A percentile compares a stretch with the other conserved stretches of the same genome.
These are phyloP conservation scores for Ophiostoma australiae DNA, from an alignment of 2,329 filamentous ascomycete species.

Conservation along the genomic window DNA sequence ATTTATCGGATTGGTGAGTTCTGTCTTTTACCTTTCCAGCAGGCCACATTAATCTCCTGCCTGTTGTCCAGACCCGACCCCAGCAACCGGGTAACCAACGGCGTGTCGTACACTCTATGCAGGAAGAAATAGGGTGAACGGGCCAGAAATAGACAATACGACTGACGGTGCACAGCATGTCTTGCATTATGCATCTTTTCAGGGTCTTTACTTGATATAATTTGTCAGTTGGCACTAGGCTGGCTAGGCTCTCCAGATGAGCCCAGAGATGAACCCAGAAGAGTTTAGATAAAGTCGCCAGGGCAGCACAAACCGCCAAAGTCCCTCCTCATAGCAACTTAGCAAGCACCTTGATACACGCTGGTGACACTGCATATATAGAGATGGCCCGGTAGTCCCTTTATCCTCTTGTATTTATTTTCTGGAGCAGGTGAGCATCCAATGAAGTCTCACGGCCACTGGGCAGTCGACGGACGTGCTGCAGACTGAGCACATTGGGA, in stretches of 20 bases:
- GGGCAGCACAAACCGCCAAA: neutral
- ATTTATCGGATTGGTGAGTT: neutral
- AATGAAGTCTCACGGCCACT: neutral
- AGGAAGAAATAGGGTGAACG: neutral
- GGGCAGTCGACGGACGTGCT: neutral
- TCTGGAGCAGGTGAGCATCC: neutral
- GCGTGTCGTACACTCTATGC: conserved; percentile 2
- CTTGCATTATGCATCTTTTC: neutral
- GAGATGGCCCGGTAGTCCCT: neutral
- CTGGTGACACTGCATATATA: conserved; percentile 2
- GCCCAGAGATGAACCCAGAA: neutral
- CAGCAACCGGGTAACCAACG: neutral
- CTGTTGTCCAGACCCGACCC: neutral
- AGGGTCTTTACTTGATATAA: neutral
- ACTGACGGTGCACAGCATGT: neutral
- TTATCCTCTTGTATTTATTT: neutral
- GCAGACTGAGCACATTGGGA: conserved; percentile 3
- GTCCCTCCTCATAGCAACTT: neutral
- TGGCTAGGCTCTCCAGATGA: neutral
- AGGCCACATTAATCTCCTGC: neutral
- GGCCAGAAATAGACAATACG: neutral
- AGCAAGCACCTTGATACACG: neutral
- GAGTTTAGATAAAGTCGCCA: neutral
- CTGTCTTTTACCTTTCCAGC: neutral
- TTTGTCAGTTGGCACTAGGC: neutral